Evolutionary conservation across 225 moss, liverwort and hornwort species (phyloP).

Genomic region (Physcomitrellopsis africana): DNA sequence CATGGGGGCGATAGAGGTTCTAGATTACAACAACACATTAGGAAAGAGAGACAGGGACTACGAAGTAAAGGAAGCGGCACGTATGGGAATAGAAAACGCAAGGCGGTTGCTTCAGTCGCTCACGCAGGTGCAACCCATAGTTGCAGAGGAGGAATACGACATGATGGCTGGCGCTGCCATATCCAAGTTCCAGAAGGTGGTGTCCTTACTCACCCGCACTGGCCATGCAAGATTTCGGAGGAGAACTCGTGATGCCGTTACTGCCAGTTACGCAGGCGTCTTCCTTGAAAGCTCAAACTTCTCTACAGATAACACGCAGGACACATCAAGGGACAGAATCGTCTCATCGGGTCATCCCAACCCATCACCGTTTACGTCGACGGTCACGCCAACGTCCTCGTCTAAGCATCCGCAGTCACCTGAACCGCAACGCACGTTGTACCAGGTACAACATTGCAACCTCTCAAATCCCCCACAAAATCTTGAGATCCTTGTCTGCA

Average conservation of each 20-base stretch:
- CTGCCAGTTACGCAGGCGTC: slow-evolving; percentile 35
- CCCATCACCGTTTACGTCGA: slow-evolving; percentile 28
- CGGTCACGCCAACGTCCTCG: slow-evolving; percentile 24
- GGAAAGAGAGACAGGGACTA: slow-evolving; percentile 68
- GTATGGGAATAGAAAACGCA: slow-evolving; percentile 85
- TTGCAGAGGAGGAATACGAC: slow-evolving; percentile 49
- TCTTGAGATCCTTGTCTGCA: neutral
- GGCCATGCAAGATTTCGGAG: slow-evolving; percentile 65
- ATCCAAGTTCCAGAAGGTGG: slow-evolving; percentile 74
- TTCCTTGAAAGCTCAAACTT: slow-evolving; percentile 52
- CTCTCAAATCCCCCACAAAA: neutral
- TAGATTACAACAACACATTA: slow-evolving; percentile 59
- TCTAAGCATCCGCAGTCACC: slow-evolving; percentile 39
- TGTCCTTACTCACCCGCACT: slow-evolving; percentile 59
- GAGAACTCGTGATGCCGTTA: slow-evolving; percentile 36
- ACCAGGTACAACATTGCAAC: slow-evolving; percentile 29
- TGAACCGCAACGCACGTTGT: slow-evolving; percentile 32
- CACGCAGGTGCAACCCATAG: slow-evolving; percentile 48
- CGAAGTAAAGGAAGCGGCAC: slow-evolving; percentile 73
- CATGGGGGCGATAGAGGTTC: slow-evolving; percentile 71
- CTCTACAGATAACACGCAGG: slow-evolving; percentile 25
- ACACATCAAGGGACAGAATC: slow-evolving; percentile 20
- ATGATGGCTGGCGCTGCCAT: slow-evolving; percentile 64
- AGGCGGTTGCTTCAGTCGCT: slow-evolving; percentile 73
- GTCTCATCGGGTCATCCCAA: slow-evolving; percentile 7